Conservation (phyloP, 1,284 basidiomycete genomes). For the Earliella scabrosa region DNA sequence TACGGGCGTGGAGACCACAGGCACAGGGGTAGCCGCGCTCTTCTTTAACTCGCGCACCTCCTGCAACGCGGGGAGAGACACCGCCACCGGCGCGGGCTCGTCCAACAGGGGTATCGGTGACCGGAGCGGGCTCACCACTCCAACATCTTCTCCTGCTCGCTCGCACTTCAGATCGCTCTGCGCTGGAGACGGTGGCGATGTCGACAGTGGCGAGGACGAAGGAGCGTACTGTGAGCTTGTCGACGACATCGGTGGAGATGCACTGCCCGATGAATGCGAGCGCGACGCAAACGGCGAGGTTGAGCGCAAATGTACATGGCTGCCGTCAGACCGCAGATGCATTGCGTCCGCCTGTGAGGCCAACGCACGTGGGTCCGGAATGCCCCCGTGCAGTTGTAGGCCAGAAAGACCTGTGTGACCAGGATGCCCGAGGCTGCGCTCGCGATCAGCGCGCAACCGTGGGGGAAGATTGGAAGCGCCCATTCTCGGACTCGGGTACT, state of each 20-base stretch:
- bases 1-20: slow-evolving; percentile 1
- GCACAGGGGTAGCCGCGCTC: slow-evolving; percentile 4
- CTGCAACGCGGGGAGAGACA: not conserved
- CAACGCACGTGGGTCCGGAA: not conserved
- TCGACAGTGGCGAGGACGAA: slow-evolving; percentile 37
- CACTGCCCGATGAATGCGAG: slow-evolving; percentile 38
- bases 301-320: slow-evolving; percentile 17
- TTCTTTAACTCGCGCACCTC: slow-evolving; percentile 3
- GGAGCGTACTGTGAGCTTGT: slow-evolving; percentile 40
- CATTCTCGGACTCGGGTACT: slow-evolving; percentile 19
- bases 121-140: slow-evolving; percentile 15
- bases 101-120: slow-evolving; percentile 14
- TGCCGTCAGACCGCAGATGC: slow-evolving; percentile 4
- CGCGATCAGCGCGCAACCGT: slow-evolving; percentile 20
- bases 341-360: not conserved
- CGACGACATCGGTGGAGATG: slow-evolving; percentile 39
- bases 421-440: slow-evolving; percentile 9
- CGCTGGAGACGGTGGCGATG: slow-evolving; percentile 38
- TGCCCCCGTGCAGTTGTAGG: not conserved
- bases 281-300: slow-evolving; percentile 34
- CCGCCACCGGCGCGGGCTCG: not conserved
- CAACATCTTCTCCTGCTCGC: not conserved
- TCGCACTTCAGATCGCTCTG: slow-evolving; percentile 26
- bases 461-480: slow-evolving; percentile 19
- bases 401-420: not conserved